phyloP scores from a whole-genome alignment of 345 rosid species.

The Geranium rotundifolium region DNA sequence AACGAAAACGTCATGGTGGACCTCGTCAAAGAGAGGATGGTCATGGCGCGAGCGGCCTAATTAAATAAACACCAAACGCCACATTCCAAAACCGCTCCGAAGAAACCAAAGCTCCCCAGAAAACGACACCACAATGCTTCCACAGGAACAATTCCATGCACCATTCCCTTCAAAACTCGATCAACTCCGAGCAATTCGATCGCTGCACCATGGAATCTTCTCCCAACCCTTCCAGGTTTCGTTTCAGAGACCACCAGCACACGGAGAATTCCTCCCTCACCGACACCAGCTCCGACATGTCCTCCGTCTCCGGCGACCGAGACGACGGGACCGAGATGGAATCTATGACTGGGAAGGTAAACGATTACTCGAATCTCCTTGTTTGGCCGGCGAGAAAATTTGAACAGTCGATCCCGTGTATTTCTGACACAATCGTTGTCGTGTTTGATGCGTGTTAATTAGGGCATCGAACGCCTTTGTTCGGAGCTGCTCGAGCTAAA shows the following conservation, averaged over 20 bases:
- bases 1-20: too few relatives aligned
- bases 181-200: too few relatives aligned
- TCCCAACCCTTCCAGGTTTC: constrained; percentile 28
- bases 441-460: neutral
- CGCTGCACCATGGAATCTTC: constrained; percentile 1
- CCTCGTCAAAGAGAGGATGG: too few relatives aligned
- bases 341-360: constrained; percentile 50
- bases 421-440: neutral
- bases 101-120: too few relatives aligned
- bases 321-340: constrained; percentile 3
- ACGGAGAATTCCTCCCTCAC: constrained; percentile 19
- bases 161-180: too few relatives aligned
- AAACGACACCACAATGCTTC: too few relatives aligned
- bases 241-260: constrained; percentile 35
- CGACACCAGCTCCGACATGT: constrained; percentile 20
- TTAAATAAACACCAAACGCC: too few relatives aligned
- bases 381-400: neutral
- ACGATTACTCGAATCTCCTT: neutral
- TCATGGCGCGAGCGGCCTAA: too few relatives aligned
- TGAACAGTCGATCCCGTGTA: neutral
- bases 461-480: constrained; percentile 50
- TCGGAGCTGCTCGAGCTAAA: constrained; percentile 47
- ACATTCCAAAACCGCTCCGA: too few relatives aligned
- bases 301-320: constrained; percentile 19
- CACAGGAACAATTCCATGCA: too few relatives aligned